Evolutionary conservation across 169 alveolate species (phyloP).

Genomic region (Perkinsus chesapeaki): DNA sequence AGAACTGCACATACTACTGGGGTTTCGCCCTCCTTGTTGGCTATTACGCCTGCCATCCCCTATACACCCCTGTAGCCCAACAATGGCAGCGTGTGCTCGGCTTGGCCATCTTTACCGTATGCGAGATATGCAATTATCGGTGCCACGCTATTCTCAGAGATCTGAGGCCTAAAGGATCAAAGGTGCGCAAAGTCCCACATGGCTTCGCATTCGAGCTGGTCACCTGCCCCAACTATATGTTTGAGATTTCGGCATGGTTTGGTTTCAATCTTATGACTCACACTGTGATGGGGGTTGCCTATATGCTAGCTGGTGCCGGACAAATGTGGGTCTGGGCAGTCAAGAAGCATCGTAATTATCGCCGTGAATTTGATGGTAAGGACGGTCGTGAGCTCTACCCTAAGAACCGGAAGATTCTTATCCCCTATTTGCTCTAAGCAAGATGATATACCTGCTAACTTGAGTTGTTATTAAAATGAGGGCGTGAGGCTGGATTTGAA

Average conservation of each 20-base stretch:
- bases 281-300: conserved; percentile 51
- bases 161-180: conserved; percentile 83
- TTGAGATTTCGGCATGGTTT: conserved; percentile 93
- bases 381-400: background rate
- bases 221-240: conserved; percentile 94
- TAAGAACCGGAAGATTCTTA: background rate
- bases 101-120: conserved; percentile 48
- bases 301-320: background rate
- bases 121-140: conserved; percentile 83
- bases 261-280: conserved; percentile 67
- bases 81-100: conserved; percentile 22
- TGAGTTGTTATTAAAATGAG: background rate
- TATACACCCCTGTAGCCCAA: conserved; percentile 56
- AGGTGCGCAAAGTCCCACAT: conserved; percentile 71
- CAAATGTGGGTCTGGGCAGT: background rate
- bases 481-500: background rate
- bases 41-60: conserved; percentile 86
- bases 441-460: background rate
- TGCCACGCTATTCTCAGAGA: conserved; percentile 86
- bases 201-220: conserved; percentile 92
- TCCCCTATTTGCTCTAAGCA: background rate
- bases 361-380: background rate
- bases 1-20: conserved; percentile 96
- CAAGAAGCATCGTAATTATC: background rate
- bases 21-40: conserved; percentile 78